Evolutionary conservation across 2,329 filamentous ascomycete species (phyloP).

Genomic region (Cordyceps militaris): DNA sequence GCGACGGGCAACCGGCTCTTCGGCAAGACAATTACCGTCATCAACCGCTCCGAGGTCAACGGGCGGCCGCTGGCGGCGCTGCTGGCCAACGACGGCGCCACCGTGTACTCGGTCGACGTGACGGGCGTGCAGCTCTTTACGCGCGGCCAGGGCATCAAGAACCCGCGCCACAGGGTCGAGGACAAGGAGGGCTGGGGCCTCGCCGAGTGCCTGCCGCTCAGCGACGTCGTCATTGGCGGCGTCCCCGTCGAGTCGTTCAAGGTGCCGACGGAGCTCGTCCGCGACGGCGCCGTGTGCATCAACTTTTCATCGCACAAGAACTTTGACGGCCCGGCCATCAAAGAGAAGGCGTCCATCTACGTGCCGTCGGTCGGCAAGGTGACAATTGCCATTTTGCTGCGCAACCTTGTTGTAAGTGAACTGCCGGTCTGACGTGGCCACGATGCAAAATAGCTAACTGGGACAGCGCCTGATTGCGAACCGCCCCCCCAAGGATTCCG

Average conservation of each 20-base stretch:
- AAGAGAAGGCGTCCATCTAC: conserved; percentile 94
- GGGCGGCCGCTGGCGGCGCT: conserved; percentile 86
- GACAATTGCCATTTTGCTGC: conserved; percentile 82
- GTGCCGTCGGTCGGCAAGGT: conserved; percentile 97
- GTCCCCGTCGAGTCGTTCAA: conserved; percentile 87
- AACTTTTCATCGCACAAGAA: conserved; percentile 97
- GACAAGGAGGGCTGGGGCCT: conserved; percentile 75
- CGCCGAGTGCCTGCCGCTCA: conserved; percentile 74
- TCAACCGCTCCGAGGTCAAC: conserved; percentile 94
- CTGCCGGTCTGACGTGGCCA: not conserved
- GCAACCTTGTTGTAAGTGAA: conserved; percentile 74
- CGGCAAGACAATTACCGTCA: conserved; percentile 90
- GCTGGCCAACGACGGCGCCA: conserved; percentile 91
- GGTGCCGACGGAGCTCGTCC: conserved; percentile 73
- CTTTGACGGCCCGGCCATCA: conserved; percentile 76
- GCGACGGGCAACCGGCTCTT: conserved; percentile 89
- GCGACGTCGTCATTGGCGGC: conserved; percentile 90
- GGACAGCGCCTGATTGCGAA: conserved; percentile 46
- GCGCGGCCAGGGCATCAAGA: conserved; percentile 78
- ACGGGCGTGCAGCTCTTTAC: conserved; percentile 90
- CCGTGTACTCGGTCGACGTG: conserved; percentile 90
- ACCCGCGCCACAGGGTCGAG: conserved; percentile 76
- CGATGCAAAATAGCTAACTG: not conserved
- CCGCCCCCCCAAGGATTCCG: conserved; percentile 33
- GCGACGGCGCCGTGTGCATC: conserved; percentile 93